These are phyloP conservation scores for Pelargonium fulgidum DNA, from an alignment of 441 rosid species.

Conservation along the genomic window DNA sequence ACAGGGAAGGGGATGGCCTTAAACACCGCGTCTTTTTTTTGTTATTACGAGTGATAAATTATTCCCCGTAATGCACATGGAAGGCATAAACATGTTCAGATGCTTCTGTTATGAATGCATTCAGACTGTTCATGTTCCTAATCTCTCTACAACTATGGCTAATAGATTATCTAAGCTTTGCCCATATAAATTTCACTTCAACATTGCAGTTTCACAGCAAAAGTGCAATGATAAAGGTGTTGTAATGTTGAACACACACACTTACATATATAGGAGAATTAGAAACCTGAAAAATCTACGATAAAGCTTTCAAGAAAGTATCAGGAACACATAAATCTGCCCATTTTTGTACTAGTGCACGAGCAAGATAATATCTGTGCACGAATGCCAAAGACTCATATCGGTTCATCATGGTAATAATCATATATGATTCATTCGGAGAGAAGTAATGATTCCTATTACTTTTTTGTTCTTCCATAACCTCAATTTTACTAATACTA, in stretches of 20 bases:
- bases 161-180: background rate
- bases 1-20: no score
- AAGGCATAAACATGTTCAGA: background rate
- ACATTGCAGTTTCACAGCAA: background rate
- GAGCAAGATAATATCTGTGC: background rate
- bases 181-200: background rate
- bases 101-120: background rate
- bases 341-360: background rate
- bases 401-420: background rate
- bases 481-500: background rate
- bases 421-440: background rate
- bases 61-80: no score
- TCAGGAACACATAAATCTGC: background rate
- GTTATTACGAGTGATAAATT: no score
- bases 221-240: background rate
- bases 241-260: background rate
- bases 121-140: background rate
- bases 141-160: background rate
- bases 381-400: background rate
- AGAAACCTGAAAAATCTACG: background rate
- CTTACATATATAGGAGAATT: background rate
- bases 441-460: background rate
- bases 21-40: no score
- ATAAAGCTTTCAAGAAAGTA: background rate
- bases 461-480: background rate